Percentiles rank a stretch among this genome's conserved stretches.
These are phyloP conservation scores for Amauroascus niger DNA, from an alignment of 2,329 filamentous ascomycete species.

Conservation along the genomic window DNA sequence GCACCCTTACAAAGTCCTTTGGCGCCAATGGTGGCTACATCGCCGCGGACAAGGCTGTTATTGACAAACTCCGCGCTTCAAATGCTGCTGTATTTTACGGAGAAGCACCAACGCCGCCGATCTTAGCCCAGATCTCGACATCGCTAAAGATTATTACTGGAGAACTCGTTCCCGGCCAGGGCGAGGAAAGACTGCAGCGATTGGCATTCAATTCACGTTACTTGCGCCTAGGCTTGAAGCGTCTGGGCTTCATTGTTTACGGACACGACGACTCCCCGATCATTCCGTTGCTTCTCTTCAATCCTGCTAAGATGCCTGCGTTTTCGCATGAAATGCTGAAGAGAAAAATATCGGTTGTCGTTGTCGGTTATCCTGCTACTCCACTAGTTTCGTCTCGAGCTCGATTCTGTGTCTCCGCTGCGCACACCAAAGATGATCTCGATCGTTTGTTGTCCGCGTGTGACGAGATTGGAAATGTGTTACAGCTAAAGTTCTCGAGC, in stretches of 20 bases:
- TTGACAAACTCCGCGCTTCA: conserved; percentile 77
- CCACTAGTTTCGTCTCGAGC: conserved; percentile 90
- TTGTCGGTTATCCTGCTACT: conserved; percentile 94
- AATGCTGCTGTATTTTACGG: conserved; percentile 82
- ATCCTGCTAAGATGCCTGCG: conserved; percentile 97
- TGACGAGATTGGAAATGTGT: conserved; percentile 80
- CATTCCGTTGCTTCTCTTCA: conserved; percentile 86
- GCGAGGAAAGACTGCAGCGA: conserved; percentile 87
- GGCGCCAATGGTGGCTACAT: conserved; percentile 96
- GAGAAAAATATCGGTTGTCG: conserved; percentile 93
- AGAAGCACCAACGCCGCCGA: conserved; percentile 76
- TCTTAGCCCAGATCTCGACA: conserved; percentile 81
- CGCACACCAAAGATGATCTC: conserved; percentile 97
- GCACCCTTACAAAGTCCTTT: conserved; percentile 95
- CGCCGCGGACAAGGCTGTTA: conserved; percentile 76
- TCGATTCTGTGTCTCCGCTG: conserved; percentile 88
- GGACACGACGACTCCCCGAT: conserved; percentile 97
- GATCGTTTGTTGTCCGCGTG: conserved; percentile 82
- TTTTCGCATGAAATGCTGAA: conserved; percentile 98
- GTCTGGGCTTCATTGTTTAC: conserved; percentile 91
- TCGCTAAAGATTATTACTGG: conserved; percentile 83
- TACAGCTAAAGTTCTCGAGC: conserved; percentile 96
- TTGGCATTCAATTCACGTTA: conserved; percentile 98
- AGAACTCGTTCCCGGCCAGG: conserved; percentile 78
- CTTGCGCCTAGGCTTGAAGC: conserved; percentile 92